Base-by-base conservation (phyloP, 192 early-diverging fungal species). In the Dissophora ornata region DNA sequence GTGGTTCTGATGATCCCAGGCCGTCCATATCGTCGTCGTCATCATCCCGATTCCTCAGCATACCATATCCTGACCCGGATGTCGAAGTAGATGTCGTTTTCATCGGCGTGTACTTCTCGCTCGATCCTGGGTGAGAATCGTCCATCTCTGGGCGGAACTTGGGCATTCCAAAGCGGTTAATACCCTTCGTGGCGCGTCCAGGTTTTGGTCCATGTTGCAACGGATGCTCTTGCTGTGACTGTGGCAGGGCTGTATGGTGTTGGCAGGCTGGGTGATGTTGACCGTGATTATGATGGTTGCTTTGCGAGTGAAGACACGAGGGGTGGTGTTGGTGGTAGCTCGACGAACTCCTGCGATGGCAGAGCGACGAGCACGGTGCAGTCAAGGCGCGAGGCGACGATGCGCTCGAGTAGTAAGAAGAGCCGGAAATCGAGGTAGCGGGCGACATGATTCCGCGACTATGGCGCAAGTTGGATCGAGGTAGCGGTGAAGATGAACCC, bases 151-250 rank as follows among this genome's bases (percentile, higher is more conserved):
- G 70, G 1, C 55, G 54, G 24, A 73, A 65, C 7, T 47, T 53
- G 9, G 70, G 70, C 16, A 64, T 15, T 21, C 70, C 70, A 34
- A 75, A 75, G 0, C 63, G 71, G 0, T 59, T 55, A 0, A 66
- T 38, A n/a, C 63, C 63, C 42, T 75, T 75, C 15, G 71, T 75
- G 2, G 57, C 71, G 12, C 71, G 49, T 47, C 71, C 71, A 29
- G 33, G 32, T 7, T 61, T 65, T 3, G 63, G 42, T 56, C 50
- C 50, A 51, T 54, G 62, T 6, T 45, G 33, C 32, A 52, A 10
- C 3, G 30, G 26, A 49, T 25, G 6, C n/a, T 50, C 41, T 18
- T 4, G 18, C n/a, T 45, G 41, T 33, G 46, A 9, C 36, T 40
- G 19, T 24, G 29, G 19, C 22, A 24, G 9, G 26, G 18, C 19